Evolutionary conservation across 2,329 filamentous ascomycete genomes (phyloP), one percentile per base, ranked within the genome.

Genomic region (Colletotrichum tabaci): DNA sequence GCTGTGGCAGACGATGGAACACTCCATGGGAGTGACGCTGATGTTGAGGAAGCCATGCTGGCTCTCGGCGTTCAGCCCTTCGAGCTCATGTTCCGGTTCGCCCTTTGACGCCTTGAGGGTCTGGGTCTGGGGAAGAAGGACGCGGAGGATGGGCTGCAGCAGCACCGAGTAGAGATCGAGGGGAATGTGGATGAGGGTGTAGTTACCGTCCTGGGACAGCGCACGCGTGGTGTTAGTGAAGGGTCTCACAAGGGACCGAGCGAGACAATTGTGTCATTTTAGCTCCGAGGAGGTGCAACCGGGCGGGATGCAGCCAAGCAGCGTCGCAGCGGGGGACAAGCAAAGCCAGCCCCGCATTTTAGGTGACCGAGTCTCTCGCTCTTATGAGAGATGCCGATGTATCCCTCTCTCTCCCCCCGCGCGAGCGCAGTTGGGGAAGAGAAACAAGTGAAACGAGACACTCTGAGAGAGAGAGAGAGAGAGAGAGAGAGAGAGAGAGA

Each of bases 111-210:
- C 84, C 80, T 76, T 76, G 66, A 83, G 75, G 67, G 79, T 80
- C 69, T 87, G 83, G 23, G 83, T 84, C 73, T 90, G 87, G 16
- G 95, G 94, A 66, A 97, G 89, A 56, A 98, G 88, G 49, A 98
- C 88, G 75, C 92, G 91, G n/a, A 98, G 86, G 74, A 98, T 95
- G 2, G 95, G 92, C 78, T 97, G 94, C 18, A 98, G 84, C 76
- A 98, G 94, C 74, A 87, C 89, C 6, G 92, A 86, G 81, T 98
- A 93, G 58, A 96, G 87, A 66, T 91, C 86, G 73, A 97, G 85
- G 1, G 96, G 95, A 70, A 98, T 95, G 81, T 98, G 95, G 78
- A 98, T 94, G 72, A 99, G 87, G 77, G 92, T 94, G 77, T 98
- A 90, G 74, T 91, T 92, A 75, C 94, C 94, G 78, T 97, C 93